phyloP scores from a whole-genome alignment of 2,329 filamentous ascomycete species.

The Byssochlamys sp. region DNA sequence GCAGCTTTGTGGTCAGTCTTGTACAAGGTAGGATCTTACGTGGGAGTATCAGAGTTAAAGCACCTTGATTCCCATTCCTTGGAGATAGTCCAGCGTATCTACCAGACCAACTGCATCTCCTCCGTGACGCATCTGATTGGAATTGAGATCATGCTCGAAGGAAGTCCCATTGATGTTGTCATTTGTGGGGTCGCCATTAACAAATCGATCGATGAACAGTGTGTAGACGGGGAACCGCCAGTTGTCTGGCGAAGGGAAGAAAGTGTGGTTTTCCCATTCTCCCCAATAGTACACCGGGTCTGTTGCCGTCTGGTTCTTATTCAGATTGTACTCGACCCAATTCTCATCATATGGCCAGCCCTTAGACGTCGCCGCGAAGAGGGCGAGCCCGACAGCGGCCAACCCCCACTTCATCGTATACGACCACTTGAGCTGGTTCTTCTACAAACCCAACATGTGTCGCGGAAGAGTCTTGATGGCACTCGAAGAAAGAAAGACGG shows the following conservation, averaged over 20 bases:
- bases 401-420: slow-evolving; percentile 24
- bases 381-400: slow-evolving; percentile 16
- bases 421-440: slow-evolving; percentile 5
- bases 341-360: slow-evolving; percentile 41
- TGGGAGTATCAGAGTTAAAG: neutral
- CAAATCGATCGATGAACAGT: slow-evolving; percentile 54
- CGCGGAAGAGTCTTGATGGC: slow-evolving; percentile 1
- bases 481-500: neutral
- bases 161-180: slow-evolving; percentile 53
- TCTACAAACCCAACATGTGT: slow-evolving; percentile 15
- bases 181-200: slow-evolving; percentile 56
- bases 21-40: neutral
- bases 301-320: slow-evolving; percentile 48
- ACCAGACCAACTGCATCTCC: slow-evolving; percentile 51
- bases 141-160: slow-evolving; percentile 52
- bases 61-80: slow-evolving; percentile 55
- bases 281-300: slow-evolving; percentile 51
- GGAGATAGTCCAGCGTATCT: slow-evolving; percentile 54
- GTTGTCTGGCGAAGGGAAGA: slow-evolving; percentile 47
- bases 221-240: slow-evolving; percentile 61
- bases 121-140: slow-evolving; percentile 55
- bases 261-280: slow-evolving; percentile 45
- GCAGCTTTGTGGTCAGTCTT: slow-evolving; percentile 7
- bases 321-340: slow-evolving; percentile 50
- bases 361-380: slow-evolving; percentile 15